Percentiles rank a stretch among this genome's conserved stretches.
Conservation (phyloP, 495 filamentous ascomycete genomes). For the Alectoria sarmentosa region DNA sequence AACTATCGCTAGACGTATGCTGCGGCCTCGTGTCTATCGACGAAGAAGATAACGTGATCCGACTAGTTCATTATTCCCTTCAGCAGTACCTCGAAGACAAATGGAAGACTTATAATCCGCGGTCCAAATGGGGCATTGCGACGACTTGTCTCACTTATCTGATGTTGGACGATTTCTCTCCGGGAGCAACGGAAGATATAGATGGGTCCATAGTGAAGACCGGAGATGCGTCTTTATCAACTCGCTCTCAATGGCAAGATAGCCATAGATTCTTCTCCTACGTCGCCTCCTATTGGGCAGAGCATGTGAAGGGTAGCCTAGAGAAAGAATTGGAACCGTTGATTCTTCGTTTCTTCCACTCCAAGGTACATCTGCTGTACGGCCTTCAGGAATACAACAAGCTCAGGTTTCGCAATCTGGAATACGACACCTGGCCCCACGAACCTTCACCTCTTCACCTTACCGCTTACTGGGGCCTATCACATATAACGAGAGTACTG, state of each 20-base stretch:
- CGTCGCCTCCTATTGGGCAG: not conserved
- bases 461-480: not conserved
- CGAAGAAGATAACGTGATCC: slow-evolving; percentile 25
- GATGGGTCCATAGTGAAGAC: not conserved
- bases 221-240: not conserved
- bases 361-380: not conserved
- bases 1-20: slow-evolving; percentile 31
- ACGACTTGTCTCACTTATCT: slow-evolving; percentile 25
- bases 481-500: not conserved
- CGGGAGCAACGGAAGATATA: not conserved
- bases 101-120: slow-evolving; percentile 4
- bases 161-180: slow-evolving; percentile 1
- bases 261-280: not conserved
- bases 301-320: not conserved
- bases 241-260: not conserved
- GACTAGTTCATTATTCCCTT: slow-evolving; percentile 29
- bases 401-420: not conserved
- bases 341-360: not conserved
- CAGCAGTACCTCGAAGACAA: slow-evolving; percentile 29
- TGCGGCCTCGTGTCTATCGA: slow-evolving; percentile 30
- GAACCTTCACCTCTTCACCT: not conserved
- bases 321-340: not conserved
- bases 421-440: not conserved
- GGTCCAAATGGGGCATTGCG: slow-evolving; percentile 17
- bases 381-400: not conserved